These are phyloP conservation scores for Aspergillus wentii DNA, from an alignment of 495 filamentous ascomycete genomes.

Conservation along the genomic window DNA sequence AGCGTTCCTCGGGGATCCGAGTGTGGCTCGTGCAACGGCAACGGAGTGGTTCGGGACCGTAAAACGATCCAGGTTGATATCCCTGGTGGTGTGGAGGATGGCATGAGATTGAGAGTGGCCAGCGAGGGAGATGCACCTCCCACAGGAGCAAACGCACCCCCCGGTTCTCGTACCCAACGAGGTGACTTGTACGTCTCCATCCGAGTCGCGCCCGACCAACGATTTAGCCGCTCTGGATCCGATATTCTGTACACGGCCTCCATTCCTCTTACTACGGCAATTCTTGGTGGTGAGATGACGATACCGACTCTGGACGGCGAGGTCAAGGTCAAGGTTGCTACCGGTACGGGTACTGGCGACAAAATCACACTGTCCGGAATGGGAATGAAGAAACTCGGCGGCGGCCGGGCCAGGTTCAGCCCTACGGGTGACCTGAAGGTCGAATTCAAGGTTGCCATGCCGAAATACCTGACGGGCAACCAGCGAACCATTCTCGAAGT, in stretches of 20 bases:
- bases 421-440: conserved; percentile 78
- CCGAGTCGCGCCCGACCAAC: conserved; percentile 73
- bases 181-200: conserved; percentile 90
- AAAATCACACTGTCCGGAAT: conserved; percentile 78
- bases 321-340: conserved; percentile 80
- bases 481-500: conserved; percentile 91
- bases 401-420: conserved; percentile 43
- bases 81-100: conserved; percentile 90
- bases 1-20: conserved; percentile 69
- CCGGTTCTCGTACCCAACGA: conserved; percentile 53
- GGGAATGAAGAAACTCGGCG: conserved; percentile 81
- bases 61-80: conserved; percentile 84
- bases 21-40: conserved; percentile 71
- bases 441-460: conserved; percentile 93
- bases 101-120: conserved; percentile 77
- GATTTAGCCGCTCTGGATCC: conserved; percentile 78
- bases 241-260: conserved; percentile 90
- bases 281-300: conserved; percentile 83
- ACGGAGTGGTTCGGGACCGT: conserved; percentile 71
- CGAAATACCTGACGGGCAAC: conserved; percentile 83
- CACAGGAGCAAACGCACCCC: conserved; percentile 56
- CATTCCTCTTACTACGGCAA: conserved; percentile 86
- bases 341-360: conserved; percentile 90
- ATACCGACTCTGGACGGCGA: conserved; percentile 88
- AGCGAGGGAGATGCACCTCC: conserved; percentile 84